Percentiles rank a stretch among this genome's conserved stretches.
These are phyloP conservation scores for Moesziomyces globuligerus DNA, from an alignment of 1,284 basidiomycete species.

Conservation along the genomic window DNA sequence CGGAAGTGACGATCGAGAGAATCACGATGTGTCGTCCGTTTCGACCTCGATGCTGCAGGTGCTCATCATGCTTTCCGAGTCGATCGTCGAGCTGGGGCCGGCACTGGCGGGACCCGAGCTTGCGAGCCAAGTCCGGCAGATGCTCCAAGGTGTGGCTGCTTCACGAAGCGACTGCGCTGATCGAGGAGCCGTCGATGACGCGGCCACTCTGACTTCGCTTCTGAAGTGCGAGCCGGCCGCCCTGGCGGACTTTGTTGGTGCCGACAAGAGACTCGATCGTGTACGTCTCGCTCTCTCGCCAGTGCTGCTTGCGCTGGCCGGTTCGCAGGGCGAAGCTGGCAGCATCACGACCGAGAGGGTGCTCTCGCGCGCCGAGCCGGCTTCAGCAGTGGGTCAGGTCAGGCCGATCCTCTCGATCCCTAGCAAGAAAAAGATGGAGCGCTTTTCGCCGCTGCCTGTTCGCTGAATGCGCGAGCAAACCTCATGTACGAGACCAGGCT, in stretches of 20 bases:
- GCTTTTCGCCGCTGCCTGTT: conserved; percentile 29
- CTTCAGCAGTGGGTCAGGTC: conserved; percentile 17
- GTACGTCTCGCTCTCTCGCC: conserved; percentile 26
- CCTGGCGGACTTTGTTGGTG: conserved; percentile 10
- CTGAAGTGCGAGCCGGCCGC: conserved; percentile 11
- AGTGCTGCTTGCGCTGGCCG: conserved; percentile 20
- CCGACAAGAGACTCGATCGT: conserved; percentile 11
- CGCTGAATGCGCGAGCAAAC: too few species aligned
- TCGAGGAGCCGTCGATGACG: conserved; percentile 4
- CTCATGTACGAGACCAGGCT: not conserved
- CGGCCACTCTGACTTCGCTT: conserved; percentile 9
- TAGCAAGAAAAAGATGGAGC: conserved; percentile 18
- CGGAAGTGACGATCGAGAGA: not conserved
- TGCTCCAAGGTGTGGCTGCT: conserved; percentile 5
- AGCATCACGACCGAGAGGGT: not conserved
- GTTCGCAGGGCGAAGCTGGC: not conserved
- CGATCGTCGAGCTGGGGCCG: conserved; percentile 31
- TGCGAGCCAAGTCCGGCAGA: conserved; percentile 12
- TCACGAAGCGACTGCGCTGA: not conserved
- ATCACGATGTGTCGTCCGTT: not conserved
- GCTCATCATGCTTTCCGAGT: conserved; percentile 23
- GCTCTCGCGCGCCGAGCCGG: conserved; percentile 23
- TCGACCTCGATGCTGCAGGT: conserved; percentile 17
- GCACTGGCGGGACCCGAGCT: conserved; percentile 26
- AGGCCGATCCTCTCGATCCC: conserved; percentile 17